Conservation (phyloP, 176 grass and related monocot species). For the Poa annua region DNA sequence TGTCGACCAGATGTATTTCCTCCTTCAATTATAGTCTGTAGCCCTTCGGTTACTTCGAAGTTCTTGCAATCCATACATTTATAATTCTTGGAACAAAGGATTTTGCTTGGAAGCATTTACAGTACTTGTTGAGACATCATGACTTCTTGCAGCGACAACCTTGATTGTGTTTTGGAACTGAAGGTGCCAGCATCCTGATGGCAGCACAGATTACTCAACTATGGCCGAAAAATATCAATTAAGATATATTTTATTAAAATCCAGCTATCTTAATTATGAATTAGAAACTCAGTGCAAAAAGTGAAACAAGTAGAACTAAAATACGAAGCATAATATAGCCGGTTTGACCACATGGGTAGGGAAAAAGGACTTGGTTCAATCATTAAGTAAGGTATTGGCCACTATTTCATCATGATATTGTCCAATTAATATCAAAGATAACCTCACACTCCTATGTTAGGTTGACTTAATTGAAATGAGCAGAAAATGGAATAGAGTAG, state of each 20-base stretch:
- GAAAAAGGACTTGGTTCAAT: slow-evolving; percentile 13
- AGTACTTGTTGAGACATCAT: no score
- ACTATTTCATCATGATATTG: no score
- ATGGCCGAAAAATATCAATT: slow-evolving; percentile 21
- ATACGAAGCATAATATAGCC: slow-evolving; percentile 16
- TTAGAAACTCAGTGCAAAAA: not conserved
- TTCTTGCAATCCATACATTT: slow-evolving; percentile 79
- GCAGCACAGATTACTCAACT: slow-evolving; percentile 38
- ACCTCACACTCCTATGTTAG: no score
- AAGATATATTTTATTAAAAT: slow-evolving; percentile 8
- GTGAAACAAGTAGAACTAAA: not conserved
- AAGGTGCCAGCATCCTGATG: slow-evolving; percentile 59
- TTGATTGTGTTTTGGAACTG: slow-evolving; percentile 71
- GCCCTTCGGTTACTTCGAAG: slow-evolving; percentile 64
- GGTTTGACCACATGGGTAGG: not conserved
- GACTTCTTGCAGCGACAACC: slow-evolving; percentile 59
- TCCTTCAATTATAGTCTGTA: slow-evolving; percentile 52
- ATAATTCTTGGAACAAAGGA: slow-evolving; percentile 71
- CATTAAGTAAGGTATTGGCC: slow-evolving; percentile 4
- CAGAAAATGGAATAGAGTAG: no score
- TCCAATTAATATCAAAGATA: no score
- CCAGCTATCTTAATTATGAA: not conserved
- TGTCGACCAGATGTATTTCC: no score
- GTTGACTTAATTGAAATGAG: no score
- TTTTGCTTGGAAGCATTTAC: no score